Evolutionary conservation across 345 rosid genomes (phyloP).

Genomic region (Salix udensis): DNA sequence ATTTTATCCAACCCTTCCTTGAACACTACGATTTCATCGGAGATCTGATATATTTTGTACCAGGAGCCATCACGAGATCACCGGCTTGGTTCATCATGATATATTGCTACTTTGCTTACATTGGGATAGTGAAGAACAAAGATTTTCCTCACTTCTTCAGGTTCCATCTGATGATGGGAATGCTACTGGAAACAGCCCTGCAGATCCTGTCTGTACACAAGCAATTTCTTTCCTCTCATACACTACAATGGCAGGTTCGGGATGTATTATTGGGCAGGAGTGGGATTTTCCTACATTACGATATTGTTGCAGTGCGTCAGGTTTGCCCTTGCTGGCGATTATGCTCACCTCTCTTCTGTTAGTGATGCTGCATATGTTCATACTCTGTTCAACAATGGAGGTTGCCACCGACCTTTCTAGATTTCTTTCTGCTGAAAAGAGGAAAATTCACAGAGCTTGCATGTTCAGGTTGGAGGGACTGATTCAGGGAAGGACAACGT

Average conservation of each 20-base stretch:
- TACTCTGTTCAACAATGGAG: slow-evolving; percentile 56
- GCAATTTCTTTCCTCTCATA: slow-evolving; percentile 74
- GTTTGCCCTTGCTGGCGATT: slow-evolving; percentile 62
- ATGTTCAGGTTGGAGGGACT: background rate
- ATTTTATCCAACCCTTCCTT: slow-evolving; percentile 58
- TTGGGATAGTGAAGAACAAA: slow-evolving; percentile 63
- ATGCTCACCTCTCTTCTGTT: slow-evolving; percentile 53
- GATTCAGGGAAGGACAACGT: background rate
- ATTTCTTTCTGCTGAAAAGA: background rate
- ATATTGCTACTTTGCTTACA: slow-evolving; percentile 52
- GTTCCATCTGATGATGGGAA: slow-evolving; percentile 88
- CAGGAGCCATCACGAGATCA: slow-evolving; percentile 65
- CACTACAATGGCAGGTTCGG: slow-evolving; percentile 65
- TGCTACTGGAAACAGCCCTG: slow-evolving; percentile 64
- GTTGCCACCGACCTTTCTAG: slow-evolving; percentile 26
- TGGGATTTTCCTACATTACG: slow-evolving; percentile 55
- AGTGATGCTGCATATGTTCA: slow-evolving; percentile 75
- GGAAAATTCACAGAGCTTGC: background rate
- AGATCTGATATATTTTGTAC: slow-evolving; percentile 56
- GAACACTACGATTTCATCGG: slow-evolving; percentile 47
- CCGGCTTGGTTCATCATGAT: slow-evolving; percentile 73
- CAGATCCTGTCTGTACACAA: slow-evolving; percentile 59
- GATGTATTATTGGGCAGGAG: slow-evolving; percentile 62
- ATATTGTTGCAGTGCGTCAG: slow-evolving; percentile 58
- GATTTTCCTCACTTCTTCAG: slow-evolving; percentile 72